Evolutionary conservation across 352 stramenopile species (phyloP).

Genomic region (Phytophthora hybrid): DNA sequence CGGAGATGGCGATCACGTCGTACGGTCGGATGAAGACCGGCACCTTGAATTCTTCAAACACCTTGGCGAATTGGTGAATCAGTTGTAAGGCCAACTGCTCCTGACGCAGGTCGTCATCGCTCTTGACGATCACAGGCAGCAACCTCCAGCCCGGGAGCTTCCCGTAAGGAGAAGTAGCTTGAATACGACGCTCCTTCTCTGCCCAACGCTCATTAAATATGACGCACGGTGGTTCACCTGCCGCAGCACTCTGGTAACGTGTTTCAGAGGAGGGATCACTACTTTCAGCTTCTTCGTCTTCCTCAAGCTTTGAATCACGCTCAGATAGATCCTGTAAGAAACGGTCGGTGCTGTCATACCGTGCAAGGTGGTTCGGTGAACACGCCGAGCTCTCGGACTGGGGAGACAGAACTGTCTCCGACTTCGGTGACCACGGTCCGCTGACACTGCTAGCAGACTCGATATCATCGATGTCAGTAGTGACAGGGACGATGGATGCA

Average conservation of each 20-base stretch:
- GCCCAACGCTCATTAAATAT: conserved; percentile 97
- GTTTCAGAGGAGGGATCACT: conserved; percentile 31
- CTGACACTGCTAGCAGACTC: conserved; percentile 41
- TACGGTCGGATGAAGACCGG: conserved; percentile 97
- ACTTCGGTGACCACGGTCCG: conserved; percentile 67
- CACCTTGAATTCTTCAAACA: conserved; percentile 95
- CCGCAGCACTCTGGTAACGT: conserved; percentile 16
- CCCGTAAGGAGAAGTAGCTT: conserved; percentile 88
- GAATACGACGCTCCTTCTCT: conserved; percentile 94
- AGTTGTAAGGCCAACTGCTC: conserved; percentile 98
- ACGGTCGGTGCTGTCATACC: conserved; percentile 83
- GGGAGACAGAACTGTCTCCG: conserved; percentile 60
- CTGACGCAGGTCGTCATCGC: conserved; percentile 98
- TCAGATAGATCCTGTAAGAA: conserved; percentile 76
- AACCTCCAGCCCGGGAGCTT: conserved; percentile 90
- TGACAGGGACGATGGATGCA: conserved; percentile 26
- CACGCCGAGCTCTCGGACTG: conserved; percentile 65
- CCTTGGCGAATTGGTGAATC: conserved; percentile 94
- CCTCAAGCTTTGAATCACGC: conserved; percentile 75
- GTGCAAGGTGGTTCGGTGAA: conserved; percentile 61
- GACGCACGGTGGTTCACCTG: conserved; percentile 60
- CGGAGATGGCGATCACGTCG: conserved; percentile 95
- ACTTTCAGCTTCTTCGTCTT: conserved; percentile 55
- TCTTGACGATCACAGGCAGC: conserved; percentile 97
- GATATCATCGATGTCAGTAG: conserved; percentile 33